Evolutionary conservation across 1,284 basidiomycete species (phyloP), one percentile per base, ranked within the genome.

Genomic region (Naganishia sp.): DNA sequence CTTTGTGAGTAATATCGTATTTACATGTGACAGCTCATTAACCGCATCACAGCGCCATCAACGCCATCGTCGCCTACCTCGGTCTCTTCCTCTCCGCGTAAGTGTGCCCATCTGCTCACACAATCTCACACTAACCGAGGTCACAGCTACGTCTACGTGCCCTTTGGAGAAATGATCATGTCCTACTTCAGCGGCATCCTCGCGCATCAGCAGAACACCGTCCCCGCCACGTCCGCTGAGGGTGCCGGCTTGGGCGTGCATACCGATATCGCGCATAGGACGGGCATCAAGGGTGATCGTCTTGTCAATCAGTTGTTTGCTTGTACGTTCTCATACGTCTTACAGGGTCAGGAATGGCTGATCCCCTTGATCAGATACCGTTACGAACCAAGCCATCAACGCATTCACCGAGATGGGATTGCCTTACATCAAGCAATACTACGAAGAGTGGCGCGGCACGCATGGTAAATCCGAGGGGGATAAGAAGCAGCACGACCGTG

Each of bases 251-350:
- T 74, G 60, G 79, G 67, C 72, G 86, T 71, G 86, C 85, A 83
- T 83, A 89, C 72, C 77, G 83, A 56, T 84, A 85, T 75, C 76
- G 75, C 33, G 70, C 73, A 74, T 45, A 79, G 82, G 65, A 75
- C 80, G 13, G 72, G 74, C n/a, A 81, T 84, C 78, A 83, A 84
- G 70, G 75, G 81, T n/a, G 84, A 75, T 23, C 83, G 94, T 61
- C 83, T 99, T 69, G 86, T 90, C 77, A 87, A 89, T 56, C 93
- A 98, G 82, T 89, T 99, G 83, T 97, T 97, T 77, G 94, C 95
- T 15, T 81, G 77, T 77, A 55, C 68, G 78, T 74, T 6, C 16
- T 25, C 18, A 28, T 21, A 49, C 31, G 7, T 11, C 39, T 25
- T 3, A 7, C 18, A 2, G 7, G 44, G 16, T 18, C 2, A 18